Base-by-base conservation (phyloP, 1,139 yeast species). In the Williopsis jadinii region DNA sequence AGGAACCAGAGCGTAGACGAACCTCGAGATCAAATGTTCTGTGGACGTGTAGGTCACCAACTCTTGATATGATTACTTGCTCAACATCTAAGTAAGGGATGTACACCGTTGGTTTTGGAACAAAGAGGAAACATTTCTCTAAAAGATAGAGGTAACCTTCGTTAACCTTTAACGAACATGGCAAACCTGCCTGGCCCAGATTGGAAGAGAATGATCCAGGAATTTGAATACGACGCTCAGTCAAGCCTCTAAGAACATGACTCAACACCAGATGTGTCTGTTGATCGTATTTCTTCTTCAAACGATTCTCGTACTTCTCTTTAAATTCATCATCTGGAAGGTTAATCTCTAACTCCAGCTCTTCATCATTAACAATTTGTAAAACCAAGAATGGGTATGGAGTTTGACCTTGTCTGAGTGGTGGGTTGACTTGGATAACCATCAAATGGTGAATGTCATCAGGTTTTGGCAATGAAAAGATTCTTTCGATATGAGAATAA, bases 1-100 rank as follows among this genome's bases (percentile, higher is more conserved):
- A 72, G 46, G 77, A 76, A 33, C 82, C 78, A 32, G 78, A 75
- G 52, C 82, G 73, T 46, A 90, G 68, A 34, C 72, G 72, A 39
- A 92, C 78, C 53, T 92, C 94, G 65, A 92, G 69, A 63, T 94
- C 99, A 63, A 94, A 94, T 0, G 98, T 92, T 60, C 96, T 79
- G 31, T 88, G 80, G 2, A 95, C 83, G 2, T 85, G 71, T 1
- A 84, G 77, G 2, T 88, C 80, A 37, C 82, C 77, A 8, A 95
- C 85, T 62, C 99, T 81, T 3, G 96, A 84, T 68, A 94, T 84
- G 29, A 85, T 80, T 30, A 92, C 79, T 37, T 70, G 73, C 42
- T 81, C 71, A 38, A 92, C 77, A 55, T 92, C 97, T 1, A 84
- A 70, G 61, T 80, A 84, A 41, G 97, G 96, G 50, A 92, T 85